Evolutionary conservation across 371 early-diverging fungal species (phyloP).

Genomic region (Rhizopus sp.): DNA sequence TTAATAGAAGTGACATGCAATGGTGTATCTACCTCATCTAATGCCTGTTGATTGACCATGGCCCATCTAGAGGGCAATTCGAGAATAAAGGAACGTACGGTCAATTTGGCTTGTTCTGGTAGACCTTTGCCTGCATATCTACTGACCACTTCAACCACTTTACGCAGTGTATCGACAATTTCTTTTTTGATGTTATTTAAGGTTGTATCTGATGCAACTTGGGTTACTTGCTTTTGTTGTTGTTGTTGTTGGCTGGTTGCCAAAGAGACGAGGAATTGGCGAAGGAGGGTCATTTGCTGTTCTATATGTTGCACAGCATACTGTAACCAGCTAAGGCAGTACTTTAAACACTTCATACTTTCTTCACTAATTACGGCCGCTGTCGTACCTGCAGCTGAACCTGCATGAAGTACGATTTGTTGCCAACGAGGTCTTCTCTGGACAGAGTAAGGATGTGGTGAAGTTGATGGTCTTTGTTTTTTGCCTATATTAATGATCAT

Average conservation of each 20-base stretch:
- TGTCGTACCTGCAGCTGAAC: slow-evolving; percentile 64
- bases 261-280: slow-evolving; percentile 61
- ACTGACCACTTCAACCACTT: slow-evolving; percentile 82
- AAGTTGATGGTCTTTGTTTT: slow-evolving; percentile 21
- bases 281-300: slow-evolving; percentile 71
- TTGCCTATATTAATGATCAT: slow-evolving; percentile 1
- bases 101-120: slow-evolving; percentile 76
- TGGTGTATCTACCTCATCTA: slow-evolving; percentile 20
- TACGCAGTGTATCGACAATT: slow-evolving; percentile 80
- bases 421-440: slow-evolving; percentile 56
- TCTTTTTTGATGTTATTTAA: slow-evolving; percentile 67
- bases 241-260: slow-evolving; percentile 28
- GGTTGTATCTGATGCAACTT: slow-evolving; percentile 18
- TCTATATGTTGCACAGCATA: slow-evolving; percentile 82
- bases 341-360: slow-evolving; percentile 70
- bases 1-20: slow-evolving; percentile 50
- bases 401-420: slow-evolving; percentile 66
- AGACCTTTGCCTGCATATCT: slow-evolving; percentile 82
- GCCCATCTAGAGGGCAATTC: slow-evolving; percentile 78
- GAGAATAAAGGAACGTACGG: slow-evolving; percentile 84
- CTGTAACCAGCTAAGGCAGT: slow-evolving; percentile 80
- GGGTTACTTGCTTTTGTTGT: slow-evolving; percentile 2
- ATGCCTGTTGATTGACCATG: slow-evolving; percentile 10
- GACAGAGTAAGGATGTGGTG: slow-evolving; percentile 28
- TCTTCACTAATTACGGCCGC: slow-evolving; percentile 76